Percentiles rank a stretch among this genome's conserved stretches.
Conservation (phyloP, 1,284 basidiomycete species). For the Malassezia brasiliensis region DNA sequence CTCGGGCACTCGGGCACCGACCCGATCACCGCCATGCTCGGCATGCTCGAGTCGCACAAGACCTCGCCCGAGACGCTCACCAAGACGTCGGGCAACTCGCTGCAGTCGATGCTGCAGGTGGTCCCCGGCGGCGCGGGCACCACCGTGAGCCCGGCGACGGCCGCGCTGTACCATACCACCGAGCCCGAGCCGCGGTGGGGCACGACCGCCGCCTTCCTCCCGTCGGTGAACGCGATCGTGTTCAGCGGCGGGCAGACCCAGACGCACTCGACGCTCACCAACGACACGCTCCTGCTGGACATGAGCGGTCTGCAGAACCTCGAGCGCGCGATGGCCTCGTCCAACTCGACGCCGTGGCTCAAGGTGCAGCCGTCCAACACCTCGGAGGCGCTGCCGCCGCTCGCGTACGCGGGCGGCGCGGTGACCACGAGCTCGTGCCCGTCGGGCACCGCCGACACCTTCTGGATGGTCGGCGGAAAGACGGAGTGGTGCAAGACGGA, state of each 20-base stretch:
- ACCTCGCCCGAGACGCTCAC: not conserved
- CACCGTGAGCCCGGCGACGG: not conserved
- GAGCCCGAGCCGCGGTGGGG: conserved; percentile 30
- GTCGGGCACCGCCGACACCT: conserved; percentile 5
- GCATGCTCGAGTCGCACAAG: not conserved
- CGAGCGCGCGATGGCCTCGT: not conserved
- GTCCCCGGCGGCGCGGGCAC: not conserved
- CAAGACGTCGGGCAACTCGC: not conserved
- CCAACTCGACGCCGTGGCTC: conserved; percentile 3
- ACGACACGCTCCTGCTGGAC: conserved; percentile 25
- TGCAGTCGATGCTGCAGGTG: not conserved
- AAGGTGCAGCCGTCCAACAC: not conserved
- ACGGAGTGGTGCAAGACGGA: conserved; percentile 16
- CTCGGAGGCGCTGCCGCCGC: conserved; percentile 8
- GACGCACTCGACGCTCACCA: conserved; percentile 12
- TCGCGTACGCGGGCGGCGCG: conserved; percentile 19
- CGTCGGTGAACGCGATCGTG: conserved; percentile 16
- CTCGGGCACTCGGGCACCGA: not conserved
- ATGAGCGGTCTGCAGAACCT: conserved; percentile 13
- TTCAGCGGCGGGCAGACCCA: conserved; percentile 23
- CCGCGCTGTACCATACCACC: conserved; percentile 1
- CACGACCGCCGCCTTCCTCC: conserved; percentile 34
- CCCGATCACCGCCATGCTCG: not conserved
- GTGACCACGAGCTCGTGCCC: conserved; percentile 12
- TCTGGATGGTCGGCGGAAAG: conserved; percentile 24